These are phyloP conservation scores for Globisporangium acanthophoron DNA, from an alignment of 352 stramenopile species.

Conservation along the genomic window DNA sequence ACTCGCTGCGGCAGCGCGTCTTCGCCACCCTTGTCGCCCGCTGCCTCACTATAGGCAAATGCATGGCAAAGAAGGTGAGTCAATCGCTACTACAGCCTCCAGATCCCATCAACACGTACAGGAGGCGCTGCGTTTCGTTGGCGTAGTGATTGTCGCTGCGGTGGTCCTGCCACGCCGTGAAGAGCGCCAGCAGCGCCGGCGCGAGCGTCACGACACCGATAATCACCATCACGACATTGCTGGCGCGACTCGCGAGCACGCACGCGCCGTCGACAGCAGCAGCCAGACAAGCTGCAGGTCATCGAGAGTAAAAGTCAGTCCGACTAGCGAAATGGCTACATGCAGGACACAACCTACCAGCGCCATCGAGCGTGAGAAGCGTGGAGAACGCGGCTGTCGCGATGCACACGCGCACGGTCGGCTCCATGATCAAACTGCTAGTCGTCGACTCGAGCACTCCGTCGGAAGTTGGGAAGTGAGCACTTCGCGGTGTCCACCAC, in stretches of 20 bases:
- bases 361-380: neutral
- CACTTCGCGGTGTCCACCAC: neutral
- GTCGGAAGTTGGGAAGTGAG: neutral
- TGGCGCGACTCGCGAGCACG: constrained; percentile 25
- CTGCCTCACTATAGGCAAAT: neutral
- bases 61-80: neutral
- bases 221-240: constrained; percentile 61
- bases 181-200: constrained; percentile 29
- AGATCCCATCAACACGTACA: constrained; percentile 19
- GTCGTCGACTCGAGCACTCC: neutral
- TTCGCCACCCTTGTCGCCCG: neutral
- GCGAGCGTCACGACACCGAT: constrained; percentile 43
- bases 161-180: constrained; percentile 33
- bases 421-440: neutral
- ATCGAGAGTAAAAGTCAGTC: neutral
- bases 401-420: neutral
- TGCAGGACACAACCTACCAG: neutral
- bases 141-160: neutral
- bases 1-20: constrained; percentile 20
- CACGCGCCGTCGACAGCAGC: constrained; percentile 10
- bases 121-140: constrained; percentile 23
- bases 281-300: neutral
- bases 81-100: neutral
- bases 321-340: neutral
- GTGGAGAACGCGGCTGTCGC: neutral